phyloP scores from a whole-genome alignment of 2,329 filamentous ascomycete genomes.

The Fusarium nodosum region DNA sequence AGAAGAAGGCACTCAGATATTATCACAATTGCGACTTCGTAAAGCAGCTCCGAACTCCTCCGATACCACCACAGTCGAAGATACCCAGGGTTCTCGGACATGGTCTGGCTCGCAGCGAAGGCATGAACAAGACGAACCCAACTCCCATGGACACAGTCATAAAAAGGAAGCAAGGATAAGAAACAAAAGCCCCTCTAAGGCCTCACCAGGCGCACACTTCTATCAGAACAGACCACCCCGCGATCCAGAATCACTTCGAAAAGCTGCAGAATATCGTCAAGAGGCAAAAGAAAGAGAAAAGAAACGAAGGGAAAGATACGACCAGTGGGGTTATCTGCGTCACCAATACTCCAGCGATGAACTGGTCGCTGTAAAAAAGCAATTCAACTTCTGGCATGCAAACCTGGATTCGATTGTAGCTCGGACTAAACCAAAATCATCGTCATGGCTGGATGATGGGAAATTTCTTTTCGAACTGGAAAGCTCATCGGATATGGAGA shows the following conservation, averaged over 20 bases:
- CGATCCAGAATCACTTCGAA: slow-evolving; percentile 8
- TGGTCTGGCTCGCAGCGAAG: not conserved
- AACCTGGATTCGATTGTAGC: slow-evolving; percentile 44
- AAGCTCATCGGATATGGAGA: slow-evolving; percentile 51
- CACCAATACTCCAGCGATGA: slow-evolving; percentile 48
- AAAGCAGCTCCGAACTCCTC: slow-evolving; percentile 17
- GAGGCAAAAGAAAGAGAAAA: slow-evolving; percentile 14
- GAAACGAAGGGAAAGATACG: slow-evolving; percentile 29
- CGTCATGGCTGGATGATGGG: slow-evolving; percentile 48
- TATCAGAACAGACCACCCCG: slow-evolving; percentile 6
- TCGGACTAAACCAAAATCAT: slow-evolving; percentile 32
- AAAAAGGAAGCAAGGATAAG: not conserved
- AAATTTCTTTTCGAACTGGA: slow-evolving; percentile 53
- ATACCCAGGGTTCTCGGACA: slow-evolving; percentile 4
- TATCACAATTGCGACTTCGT: slow-evolving; percentile 39
- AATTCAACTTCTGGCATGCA: slow-evolving; percentile 52
- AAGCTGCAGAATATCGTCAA: slow-evolving; percentile 12
- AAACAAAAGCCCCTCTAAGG: not conserved
- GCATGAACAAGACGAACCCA: not conserved
- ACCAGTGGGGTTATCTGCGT: slow-evolving; percentile 54
- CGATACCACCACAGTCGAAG: slow-evolving; percentile 4
- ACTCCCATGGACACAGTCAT: not conserved
- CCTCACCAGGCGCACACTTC: not conserved
- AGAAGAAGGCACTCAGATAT: slow-evolving; percentile 25
- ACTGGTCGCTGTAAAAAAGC: slow-evolving; percentile 34